Percentiles rank a stretch among this genome's conserved stretches.
phyloP scores from a whole-genome alignment of 441 rosid species.

The Corymbia calophylla region DNA sequence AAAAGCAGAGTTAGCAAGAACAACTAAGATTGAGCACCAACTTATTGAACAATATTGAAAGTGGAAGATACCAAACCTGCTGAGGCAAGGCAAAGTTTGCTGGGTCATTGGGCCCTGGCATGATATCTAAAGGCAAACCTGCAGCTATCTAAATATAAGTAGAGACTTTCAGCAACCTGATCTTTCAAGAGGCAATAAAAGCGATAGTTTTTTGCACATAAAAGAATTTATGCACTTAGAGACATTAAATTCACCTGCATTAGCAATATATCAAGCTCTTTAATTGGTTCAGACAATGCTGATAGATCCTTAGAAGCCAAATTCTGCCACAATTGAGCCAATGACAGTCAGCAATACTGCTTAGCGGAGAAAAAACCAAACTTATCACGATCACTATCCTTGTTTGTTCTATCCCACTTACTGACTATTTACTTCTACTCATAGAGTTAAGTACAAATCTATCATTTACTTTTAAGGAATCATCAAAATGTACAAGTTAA shows the following conservation, averaged over 20 bases:
- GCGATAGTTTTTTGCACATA: background rate
- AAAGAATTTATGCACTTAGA: background rate
- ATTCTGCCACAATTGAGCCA: constrained; percentile 34
- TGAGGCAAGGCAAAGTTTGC: constrained; percentile 93
- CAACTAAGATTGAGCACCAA: background rate
- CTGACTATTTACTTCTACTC: background rate
- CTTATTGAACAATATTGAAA: background rate
- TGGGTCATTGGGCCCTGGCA: constrained; percentile 93
- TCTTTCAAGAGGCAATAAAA: background rate
- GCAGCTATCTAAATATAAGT: constrained; percentile 65
- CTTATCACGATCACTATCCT: background rate
- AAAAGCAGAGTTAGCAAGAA: constrained; percentile 13
- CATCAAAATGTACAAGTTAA: background rate
- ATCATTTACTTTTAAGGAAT: background rate
- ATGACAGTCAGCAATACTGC: background rate
- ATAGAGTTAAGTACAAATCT: background rate
- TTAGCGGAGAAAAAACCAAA: background rate
- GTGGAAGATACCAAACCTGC: constrained; percentile 42
- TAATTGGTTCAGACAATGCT: constrained; percentile 66
- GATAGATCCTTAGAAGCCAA: constrained; percentile 78
- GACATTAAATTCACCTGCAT: constrained; percentile 47
- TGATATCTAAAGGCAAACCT: constrained; percentile 81
- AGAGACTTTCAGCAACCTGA: constrained; percentile 5
- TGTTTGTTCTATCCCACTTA: background rate
- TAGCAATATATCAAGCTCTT: constrained; percentile 79